Percentiles rank a stretch among this genome's conserved stretches.
phyloP scores from a whole-genome alignment of 371 early-diverging fungal species.

The Mucor sp. region DNA sequence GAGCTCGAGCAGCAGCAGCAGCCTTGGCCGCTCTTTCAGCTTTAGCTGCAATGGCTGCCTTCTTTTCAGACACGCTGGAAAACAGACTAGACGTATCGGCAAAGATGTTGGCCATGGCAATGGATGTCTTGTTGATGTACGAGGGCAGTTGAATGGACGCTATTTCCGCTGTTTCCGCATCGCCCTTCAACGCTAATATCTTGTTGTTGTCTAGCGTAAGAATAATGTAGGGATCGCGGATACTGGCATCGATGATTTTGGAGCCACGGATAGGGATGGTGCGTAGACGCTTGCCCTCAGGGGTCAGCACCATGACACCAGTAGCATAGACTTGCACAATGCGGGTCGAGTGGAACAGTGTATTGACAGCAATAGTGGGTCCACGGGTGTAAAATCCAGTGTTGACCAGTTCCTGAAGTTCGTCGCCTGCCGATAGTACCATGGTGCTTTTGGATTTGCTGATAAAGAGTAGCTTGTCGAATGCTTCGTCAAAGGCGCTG shows the following conservation, averaged over 20 bases:
- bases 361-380: constrained; percentile 76
- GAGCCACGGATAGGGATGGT: constrained; percentile 64
- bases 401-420: constrained; percentile 77
- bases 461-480: constrained; percentile 73
- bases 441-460: constrained; percentile 67
- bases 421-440: constrained; percentile 83
- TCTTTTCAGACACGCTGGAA: constrained; percentile 39
- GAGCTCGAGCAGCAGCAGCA: neutral
- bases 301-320: constrained; percentile 71
- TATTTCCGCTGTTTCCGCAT: constrained; percentile 54
- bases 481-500: constrained; percentile 43
- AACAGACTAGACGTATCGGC: constrained; percentile 59
- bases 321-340: constrained; percentile 82
- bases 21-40: neutral
- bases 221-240: constrained; percentile 84
- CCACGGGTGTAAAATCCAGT: constrained; percentile 78
- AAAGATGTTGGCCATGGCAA: constrained; percentile 60
- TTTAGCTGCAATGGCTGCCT: neutral
- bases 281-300: constrained; percentile 63
- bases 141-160: constrained; percentile 37
- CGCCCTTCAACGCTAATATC: constrained; percentile 61
- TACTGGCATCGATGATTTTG: constrained; percentile 71
- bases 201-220: constrained; percentile 67
- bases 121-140: constrained; percentile 44
- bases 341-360: constrained; percentile 62